These are phyloP conservation scores for Eucalyptus cloeziana DNA, from an alignment of 345 rosid species.

Conservation along the genomic window DNA sequence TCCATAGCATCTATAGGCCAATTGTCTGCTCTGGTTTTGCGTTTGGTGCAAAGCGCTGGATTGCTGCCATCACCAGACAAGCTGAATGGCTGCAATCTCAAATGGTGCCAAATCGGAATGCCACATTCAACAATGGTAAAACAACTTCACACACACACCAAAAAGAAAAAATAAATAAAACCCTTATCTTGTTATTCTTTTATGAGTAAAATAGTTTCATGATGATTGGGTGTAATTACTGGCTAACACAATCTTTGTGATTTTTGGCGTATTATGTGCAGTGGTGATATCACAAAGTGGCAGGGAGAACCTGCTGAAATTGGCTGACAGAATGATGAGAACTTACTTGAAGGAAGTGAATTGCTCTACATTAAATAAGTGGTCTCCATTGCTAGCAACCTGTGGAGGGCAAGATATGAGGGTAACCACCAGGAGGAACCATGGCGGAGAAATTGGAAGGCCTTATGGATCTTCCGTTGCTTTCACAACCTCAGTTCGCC, in stretches of 20 bases:
- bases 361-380: not conserved
- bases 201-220: not conserved
- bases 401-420: slow-evolving; percentile 7
- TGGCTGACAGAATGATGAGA: slow-evolving; percentile 22
- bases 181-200: not conserved
- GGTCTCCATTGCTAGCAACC: slow-evolving; percentile 12
- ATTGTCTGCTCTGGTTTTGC: slow-evolving; percentile 25
- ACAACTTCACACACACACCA: not conserved
- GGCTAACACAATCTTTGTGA: not conserved
- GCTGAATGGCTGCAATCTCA: slow-evolving; percentile 8
- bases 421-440: not conserved
- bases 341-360: slow-evolving; percentile 6
- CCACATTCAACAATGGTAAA: not conserved
- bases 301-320: slow-evolving; percentile 13
- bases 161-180: not conserved
- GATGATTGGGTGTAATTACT: not conserved
- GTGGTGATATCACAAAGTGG: slow-evolving; percentile 3
- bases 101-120: not conserved
- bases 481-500: slow-evolving; percentile 19
- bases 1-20: slow-evolving; percentile 7
- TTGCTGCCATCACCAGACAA: slow-evolving; percentile 8
- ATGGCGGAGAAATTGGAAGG: not conserved
- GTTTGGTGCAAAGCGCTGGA: slow-evolving; percentile 48
- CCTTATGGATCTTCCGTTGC: not conserved
- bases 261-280: not conserved